Conservation (phyloP, 1,284 basidiomycete species). For the Apiotrichum domesticum region DNA sequence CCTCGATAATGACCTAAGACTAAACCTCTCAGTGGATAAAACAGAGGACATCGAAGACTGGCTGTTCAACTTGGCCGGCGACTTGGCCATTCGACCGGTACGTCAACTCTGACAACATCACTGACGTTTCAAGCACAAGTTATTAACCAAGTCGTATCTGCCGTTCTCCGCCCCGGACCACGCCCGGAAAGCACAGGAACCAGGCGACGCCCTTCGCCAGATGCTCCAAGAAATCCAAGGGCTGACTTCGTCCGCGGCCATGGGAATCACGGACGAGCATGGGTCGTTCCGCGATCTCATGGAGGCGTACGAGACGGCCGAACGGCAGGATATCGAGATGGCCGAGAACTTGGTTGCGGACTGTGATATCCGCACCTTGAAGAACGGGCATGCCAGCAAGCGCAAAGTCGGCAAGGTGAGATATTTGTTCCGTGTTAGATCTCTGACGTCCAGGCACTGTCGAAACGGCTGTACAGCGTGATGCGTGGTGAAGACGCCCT, state of each 20-base stretch:
- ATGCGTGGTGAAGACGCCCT: conserved; percentile 37
- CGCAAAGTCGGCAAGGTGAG: conserved; percentile 34
- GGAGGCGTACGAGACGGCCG: conserved; percentile 35
- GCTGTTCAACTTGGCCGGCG: conserved; percentile 44
- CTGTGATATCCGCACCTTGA: conserved; percentile 31
- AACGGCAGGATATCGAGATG: conserved; percentile 17
- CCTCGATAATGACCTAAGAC: background rate
- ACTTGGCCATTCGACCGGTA: conserved; percentile 44
- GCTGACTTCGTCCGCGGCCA: conserved; percentile 38
- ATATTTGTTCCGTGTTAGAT: conserved; percentile 1
- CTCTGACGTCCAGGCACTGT: conserved; percentile 20
- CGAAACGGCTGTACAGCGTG: conserved; percentile 31
- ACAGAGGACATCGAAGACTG: conserved; percentile 45
- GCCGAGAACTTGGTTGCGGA: conserved; percentile 31
- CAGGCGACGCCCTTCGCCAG: conserved; percentile 32
- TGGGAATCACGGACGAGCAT: conserved; percentile 31
- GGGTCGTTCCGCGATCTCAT: conserved; percentile 37
- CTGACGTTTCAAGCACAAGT: conserved; percentile 30
- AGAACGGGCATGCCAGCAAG: conserved; percentile 30
- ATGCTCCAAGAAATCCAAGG: conserved; percentile 46
- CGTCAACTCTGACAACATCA: conserved; percentile 5
- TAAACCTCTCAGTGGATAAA: conserved; percentile 34
- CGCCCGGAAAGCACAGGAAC: conserved; percentile 17
- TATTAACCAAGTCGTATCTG: conserved; percentile 43
- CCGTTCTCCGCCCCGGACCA: conserved; percentile 38